Evolutionary conservation across 345 rosid genomes (phyloP).

Genomic region (Lepidium aucheri): DNA sequence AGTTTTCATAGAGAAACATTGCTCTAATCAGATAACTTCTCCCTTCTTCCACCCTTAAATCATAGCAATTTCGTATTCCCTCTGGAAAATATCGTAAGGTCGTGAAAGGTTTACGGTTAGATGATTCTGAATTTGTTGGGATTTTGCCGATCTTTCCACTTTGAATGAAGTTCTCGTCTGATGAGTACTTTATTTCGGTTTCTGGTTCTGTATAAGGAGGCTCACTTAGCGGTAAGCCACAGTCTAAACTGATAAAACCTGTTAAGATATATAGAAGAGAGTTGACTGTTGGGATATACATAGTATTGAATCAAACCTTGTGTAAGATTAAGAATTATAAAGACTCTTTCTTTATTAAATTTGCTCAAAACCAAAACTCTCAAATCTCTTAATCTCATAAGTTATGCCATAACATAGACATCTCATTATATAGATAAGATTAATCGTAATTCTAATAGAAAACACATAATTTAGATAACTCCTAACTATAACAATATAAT

Average conservation of each 20-base stretch:
- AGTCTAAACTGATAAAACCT: slow-evolving; percentile 36
- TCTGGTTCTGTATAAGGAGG: slow-evolving; percentile 13
- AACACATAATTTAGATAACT: no score
- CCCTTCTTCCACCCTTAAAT: slow-evolving; percentile 11
- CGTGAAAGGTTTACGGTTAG: not conserved
- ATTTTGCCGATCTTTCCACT: slow-evolving; percentile 8
- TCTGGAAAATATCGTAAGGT: slow-evolving; percentile 32
- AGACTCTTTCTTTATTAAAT: no score
- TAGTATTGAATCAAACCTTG: no score
- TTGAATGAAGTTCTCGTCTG: slow-evolving; percentile 27
- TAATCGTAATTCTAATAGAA: no score
- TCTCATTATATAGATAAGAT: no score
- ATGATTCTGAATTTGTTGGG: not conserved
- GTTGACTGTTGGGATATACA: not conserved
- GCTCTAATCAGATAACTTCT: slow-evolving; percentile 28
- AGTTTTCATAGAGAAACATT: slow-evolving; percentile 24
- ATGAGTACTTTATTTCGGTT: slow-evolving; percentile 17
- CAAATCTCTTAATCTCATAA: no score
- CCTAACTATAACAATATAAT: no score
- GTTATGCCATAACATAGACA: no score
- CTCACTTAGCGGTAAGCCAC: slow-evolving; percentile 18
- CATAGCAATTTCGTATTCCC: slow-evolving; percentile 33
- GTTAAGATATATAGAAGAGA: not conserved
- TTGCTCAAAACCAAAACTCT: no score
- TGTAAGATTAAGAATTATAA: no score